A percentile compares a stretch with the other conserved stretches of the same genome.
Conservation (phyloP, 2,329 filamentous ascomycete species). For the Aspergillus jensenii region DNA sequence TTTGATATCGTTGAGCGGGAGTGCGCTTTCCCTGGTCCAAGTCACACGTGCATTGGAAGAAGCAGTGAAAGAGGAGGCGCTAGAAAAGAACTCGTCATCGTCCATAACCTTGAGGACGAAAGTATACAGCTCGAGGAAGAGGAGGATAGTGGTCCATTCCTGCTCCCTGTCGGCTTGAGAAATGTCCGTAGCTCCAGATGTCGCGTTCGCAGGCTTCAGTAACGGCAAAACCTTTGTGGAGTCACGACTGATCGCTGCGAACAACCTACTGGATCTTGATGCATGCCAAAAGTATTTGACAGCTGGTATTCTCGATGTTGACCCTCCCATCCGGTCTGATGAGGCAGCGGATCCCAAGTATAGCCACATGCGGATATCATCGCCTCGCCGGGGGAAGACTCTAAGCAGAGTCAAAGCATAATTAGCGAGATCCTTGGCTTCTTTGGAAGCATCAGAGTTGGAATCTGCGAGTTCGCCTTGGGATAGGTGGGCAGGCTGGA, state of each 20-base stretch:
- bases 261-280: conserved; percentile 57
- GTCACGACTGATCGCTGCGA: conserved; percentile 56
- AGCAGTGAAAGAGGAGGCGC: conserved; percentile 48
- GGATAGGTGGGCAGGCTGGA: conserved; percentile 27
- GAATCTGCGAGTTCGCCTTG: conserved; percentile 22
- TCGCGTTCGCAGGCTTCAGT: conserved; percentile 50
- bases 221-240: conserved; percentile 59
- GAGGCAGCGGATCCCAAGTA: conserved; percentile 69
- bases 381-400: conserved; percentile 76
- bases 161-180: conserved; percentile 50
- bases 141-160: conserved; percentile 84
- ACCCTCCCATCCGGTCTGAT: conserved; percentile 34
- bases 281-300: conserved; percentile 85
- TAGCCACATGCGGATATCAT: conserved; percentile 92
- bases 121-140: conserved; percentile 92
- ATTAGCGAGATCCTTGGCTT: conserved; percentile 74
- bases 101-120: conserved; percentile 92
- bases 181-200: conserved; percentile 19
- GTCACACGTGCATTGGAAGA: conserved; percentile 52
- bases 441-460: conserved; percentile 47
- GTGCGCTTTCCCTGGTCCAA: conserved; percentile 62
- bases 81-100: conserved; percentile 88
- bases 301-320: conserved; percentile 55
- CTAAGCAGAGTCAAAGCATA: conserved; percentile 83
- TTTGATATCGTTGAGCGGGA: conserved; percentile 70